phyloP scores from a whole-genome alignment of 306 rosid species.

The Rosa persica region DNA sequence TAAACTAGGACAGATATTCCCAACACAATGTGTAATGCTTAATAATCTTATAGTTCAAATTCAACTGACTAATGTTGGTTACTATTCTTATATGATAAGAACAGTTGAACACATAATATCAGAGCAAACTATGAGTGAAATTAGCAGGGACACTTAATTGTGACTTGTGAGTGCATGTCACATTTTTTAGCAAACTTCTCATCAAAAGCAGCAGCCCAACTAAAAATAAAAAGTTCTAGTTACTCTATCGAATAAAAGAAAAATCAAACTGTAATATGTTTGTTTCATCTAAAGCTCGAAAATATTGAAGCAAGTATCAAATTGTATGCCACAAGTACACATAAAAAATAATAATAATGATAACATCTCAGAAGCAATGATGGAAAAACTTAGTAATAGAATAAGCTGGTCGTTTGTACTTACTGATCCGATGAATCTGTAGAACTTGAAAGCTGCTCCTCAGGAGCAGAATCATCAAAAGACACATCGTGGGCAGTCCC shows the following conservation, averaged over 20 bases:
- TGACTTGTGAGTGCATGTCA: not conserved
- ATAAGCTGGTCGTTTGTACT: conserved; percentile 31
- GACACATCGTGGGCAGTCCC: conserved; percentile 75
- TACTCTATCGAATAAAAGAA: not conserved
- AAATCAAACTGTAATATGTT: not conserved
- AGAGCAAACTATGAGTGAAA: not conserved
- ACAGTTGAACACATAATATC: too few relatives aligned
- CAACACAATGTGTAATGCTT: not conserved
- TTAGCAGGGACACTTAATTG: not conserved
- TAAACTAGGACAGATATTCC: not conserved
- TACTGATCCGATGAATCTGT: conserved; percentile 71
- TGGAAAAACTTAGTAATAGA: conserved; percentile 8
- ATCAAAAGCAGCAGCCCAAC: not conserved
- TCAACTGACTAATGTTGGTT: not conserved
- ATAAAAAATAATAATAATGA: not conserved
- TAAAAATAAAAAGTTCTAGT: too few relatives aligned
- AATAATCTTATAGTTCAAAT: not conserved
- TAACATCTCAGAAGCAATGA: not conserved
- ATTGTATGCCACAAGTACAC: not conserved
- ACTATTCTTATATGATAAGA: not conserved
- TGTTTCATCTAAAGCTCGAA: not conserved
- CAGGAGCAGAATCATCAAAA: conserved; percentile 63
- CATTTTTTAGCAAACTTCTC: not conserved
- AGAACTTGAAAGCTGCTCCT: conserved; percentile 55
- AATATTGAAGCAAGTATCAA: not conserved